Evolutionary conservation across 331 rosid genomes (phyloP).

Genomic region (Arachis monticola): DNA sequence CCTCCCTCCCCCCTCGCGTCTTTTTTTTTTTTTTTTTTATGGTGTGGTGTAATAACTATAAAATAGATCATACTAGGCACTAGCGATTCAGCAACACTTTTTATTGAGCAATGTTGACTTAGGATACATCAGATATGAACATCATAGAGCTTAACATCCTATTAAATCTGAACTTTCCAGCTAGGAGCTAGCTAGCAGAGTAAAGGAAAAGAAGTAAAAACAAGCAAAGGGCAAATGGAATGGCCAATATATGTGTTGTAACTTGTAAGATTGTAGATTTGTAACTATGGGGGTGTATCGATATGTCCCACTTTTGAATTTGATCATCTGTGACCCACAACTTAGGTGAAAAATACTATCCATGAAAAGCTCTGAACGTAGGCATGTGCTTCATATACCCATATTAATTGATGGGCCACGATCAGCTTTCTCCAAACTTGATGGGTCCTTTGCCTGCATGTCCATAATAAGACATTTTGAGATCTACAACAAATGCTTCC

Average conservation of each 20-base stretch:
- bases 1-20: too few species aligned
- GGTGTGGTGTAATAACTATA: too few species aligned
- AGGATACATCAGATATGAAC: slow-evolving; percentile 1
- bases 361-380: slow-evolving; percentile 5
- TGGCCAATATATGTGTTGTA: not conserved
- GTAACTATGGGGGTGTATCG: not conserved
- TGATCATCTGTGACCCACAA: slow-evolving; percentile 31
- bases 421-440: not conserved
- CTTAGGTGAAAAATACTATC: slow-evolving; percentile 22
- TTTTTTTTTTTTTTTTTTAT: too few species aligned
- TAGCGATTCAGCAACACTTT: not conserved
- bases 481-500: slow-evolving; percentile 43
- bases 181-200: not conserved
- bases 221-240: not conserved
- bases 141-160: not conserved
- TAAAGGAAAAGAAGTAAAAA: not conserved
- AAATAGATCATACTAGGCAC: not conserved
- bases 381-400: slow-evolving; percentile 34
- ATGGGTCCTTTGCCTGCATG: slow-evolving; percentile 34
- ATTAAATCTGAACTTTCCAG: slow-evolving; percentile 2
- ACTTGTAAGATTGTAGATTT: not conserved
- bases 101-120: slow-evolving; percentile 6
- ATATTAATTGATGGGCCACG: slow-evolving; percentile 36
- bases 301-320: slow-evolving; percentile 6
- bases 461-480: slow-evolving; percentile 35